These are phyloP conservation scores for Aspergillus amoenus DNA, from an alignment of 2,329 filamentous ascomycete genomes.

Conservation along the genomic window DNA sequence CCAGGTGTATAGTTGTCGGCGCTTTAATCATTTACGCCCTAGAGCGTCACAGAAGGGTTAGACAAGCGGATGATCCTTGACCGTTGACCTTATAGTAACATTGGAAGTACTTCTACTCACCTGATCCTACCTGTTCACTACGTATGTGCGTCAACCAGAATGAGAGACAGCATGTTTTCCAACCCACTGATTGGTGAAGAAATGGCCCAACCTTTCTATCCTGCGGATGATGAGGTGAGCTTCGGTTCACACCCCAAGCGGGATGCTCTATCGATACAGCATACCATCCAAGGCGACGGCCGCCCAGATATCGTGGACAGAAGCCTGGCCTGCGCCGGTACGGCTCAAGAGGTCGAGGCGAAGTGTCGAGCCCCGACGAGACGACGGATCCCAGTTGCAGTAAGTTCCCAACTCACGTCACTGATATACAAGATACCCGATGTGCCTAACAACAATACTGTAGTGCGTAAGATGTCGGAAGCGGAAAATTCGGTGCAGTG, in stretches of 20 bases:
- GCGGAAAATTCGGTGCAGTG: slow-evolving; percentile 92
- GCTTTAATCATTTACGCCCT: no score
- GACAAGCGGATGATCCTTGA: slow-evolving; percentile 9
- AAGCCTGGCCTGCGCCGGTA: slow-evolving; percentile 20
- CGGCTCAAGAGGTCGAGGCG: slow-evolving; percentile 32
- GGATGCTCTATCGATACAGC: slow-evolving; percentile 26
- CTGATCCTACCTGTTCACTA: slow-evolving; percentile 8
- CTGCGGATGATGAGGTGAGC: slow-evolving; percentile 22
- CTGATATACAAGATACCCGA: neutral
- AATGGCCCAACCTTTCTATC: slow-evolving; percentile 26
- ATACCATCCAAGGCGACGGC: slow-evolving; percentile 23
- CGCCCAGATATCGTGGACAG: slow-evolving; percentile 27
- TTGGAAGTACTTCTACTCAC: slow-evolving; percentile 13
- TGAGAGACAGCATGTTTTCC: slow-evolving; percentile 18
- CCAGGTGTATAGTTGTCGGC: no score
- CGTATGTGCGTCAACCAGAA: slow-evolving; percentile 17
- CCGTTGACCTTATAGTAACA: slow-evolving; percentile 6
- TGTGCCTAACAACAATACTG: slow-evolving; percentile 11
- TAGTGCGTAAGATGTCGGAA: slow-evolving; percentile 88
- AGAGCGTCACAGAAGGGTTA: no score
- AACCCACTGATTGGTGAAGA: slow-evolving; percentile 19
- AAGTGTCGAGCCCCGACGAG: slow-evolving; percentile 42
- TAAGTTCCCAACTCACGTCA: slow-evolving; percentile 26
- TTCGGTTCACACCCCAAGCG: slow-evolving; percentile 24
- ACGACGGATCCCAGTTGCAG: slow-evolving; percentile 56